A percentile compares a stretch with the other conserved stretches of the same genome.
Evolutionary conservation across 129 eudicot genomes (phyloP).

Genomic region (Mikania micrantha): DNA sequence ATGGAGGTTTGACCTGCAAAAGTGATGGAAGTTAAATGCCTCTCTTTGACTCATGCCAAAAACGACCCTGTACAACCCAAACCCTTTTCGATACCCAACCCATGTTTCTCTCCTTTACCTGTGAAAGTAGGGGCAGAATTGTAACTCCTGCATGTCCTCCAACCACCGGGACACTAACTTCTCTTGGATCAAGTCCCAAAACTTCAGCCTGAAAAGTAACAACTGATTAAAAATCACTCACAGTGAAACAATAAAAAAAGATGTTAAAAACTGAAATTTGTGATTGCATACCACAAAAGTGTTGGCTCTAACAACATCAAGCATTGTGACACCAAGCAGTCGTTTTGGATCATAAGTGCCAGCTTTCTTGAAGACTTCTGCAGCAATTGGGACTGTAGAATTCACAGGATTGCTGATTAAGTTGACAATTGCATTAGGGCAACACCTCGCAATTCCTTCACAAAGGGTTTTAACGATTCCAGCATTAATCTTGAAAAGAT

Average conservation of each 20-base stretch:
- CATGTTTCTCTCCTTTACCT: constrained; percentile 32
- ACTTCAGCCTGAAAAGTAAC: constrained; percentile 63
- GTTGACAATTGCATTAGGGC: constrained; percentile 88
- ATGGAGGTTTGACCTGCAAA: constrained; percentile 70
- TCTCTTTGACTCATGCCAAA: background rate
- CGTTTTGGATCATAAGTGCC: constrained; percentile 90
- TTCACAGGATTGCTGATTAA: constrained; percentile 94
- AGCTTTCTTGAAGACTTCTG: constrained; percentile 93
- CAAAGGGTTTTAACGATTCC: constrained; percentile 90
- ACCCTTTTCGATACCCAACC: background rate
- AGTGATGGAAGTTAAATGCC: background rate
- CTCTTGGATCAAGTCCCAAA: constrained; percentile 88
- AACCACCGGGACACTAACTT: constrained; percentile 86
- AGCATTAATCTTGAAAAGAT: constrained; percentile 93
- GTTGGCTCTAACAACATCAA: constrained; percentile 97
- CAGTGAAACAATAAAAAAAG: background rate
- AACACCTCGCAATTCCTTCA: constrained; percentile 73
- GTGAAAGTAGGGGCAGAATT: constrained; percentile 88
- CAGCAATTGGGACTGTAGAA: constrained; percentile 98
- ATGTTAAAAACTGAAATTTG: background rate
- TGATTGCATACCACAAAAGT: constrained; percentile 79
- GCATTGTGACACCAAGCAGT: constrained; percentile 90
- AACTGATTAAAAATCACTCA: background rate
- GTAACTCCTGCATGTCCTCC: constrained; percentile 99
- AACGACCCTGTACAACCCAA: background rate